Evolutionary conservation across 164 flowering plant genomes (phyloP).

Genomic region (Piper betle): DNA sequence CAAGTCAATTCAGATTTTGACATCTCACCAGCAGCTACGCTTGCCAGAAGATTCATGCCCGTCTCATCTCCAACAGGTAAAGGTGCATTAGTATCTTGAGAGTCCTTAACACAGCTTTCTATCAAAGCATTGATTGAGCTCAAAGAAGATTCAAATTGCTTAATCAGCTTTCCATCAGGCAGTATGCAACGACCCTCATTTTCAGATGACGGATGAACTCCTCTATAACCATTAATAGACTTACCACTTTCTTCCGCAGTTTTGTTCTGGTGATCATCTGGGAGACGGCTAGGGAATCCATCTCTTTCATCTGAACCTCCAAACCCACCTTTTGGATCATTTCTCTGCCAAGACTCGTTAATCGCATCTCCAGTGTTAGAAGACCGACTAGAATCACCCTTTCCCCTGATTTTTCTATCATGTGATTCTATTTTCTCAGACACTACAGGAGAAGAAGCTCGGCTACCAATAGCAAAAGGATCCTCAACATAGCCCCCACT

Average conservation of each 20-base stretch:
- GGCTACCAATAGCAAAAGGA: constrained; percentile 20
- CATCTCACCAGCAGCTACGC: constrained; percentile 89
- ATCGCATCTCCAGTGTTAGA: constrained; percentile 30
- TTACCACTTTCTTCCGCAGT: constrained; percentile 21
- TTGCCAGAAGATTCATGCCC: constrained; percentile 91
- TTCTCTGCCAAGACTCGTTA: constrained; percentile 49
- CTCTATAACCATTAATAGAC: constrained; percentile 7
- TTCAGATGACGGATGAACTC: constrained; percentile 12
- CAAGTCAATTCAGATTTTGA: constrained; percentile 36
- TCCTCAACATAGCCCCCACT: constrained; percentile 38
- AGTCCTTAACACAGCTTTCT: constrained; percentile 46
- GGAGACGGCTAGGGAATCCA: constrained; percentile 27
- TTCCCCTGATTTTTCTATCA: constrained; percentile 38
- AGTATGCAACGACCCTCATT: constrained; percentile 7
- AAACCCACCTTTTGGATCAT: constrained; percentile 41
- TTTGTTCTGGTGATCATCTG: constrained; percentile 29
- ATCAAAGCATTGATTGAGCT: constrained; percentile 51
- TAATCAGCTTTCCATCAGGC: constrained; percentile 17
- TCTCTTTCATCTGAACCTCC: constrained; percentile 45
- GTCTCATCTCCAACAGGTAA: constrained; percentile 51
- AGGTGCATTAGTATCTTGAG: constrained; percentile 31
- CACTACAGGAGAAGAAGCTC: constrained; percentile 42
- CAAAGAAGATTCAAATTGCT: constrained; percentile 31
- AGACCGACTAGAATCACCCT: constrained; percentile 25
- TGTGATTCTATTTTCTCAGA: constrained; percentile 42